A percentile compares a stretch with the other conserved stretches of the same genome.
Evolutionary conservation across 2,329 filamentous ascomycete genomes (phyloP).

Genomic region (Arthroderma sp.): DNA sequence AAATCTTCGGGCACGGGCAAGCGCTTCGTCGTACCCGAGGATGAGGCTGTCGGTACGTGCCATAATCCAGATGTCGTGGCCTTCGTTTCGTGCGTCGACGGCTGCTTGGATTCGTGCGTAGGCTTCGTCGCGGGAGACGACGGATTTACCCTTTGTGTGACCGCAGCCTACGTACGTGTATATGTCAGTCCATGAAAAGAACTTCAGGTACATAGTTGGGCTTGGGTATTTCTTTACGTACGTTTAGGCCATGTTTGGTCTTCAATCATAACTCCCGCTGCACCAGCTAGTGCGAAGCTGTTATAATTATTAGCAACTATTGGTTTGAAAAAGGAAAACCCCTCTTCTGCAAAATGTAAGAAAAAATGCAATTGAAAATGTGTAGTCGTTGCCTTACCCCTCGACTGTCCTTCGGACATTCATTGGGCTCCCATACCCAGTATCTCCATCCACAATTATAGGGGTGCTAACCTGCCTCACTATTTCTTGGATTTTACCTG

Average conservation of each 20-base stretch:
- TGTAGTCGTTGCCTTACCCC: constrained; percentile 16
- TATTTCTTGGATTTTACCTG: constrained; percentile 33
- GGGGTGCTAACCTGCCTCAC: constrained; percentile 27
- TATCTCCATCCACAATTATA: constrained; percentile 36
- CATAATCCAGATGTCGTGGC: constrained; percentile 34
- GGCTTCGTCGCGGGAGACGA: constrained; percentile 34
- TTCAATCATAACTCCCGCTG: constrained; percentile 32
- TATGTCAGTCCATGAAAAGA: background rate
- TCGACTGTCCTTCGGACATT: constrained; percentile 36
- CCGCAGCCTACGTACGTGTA: constrained; percentile 26
- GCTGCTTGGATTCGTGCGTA: constrained; percentile 36
- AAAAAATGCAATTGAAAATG: background rate
- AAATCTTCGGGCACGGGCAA: constrained; percentile 29
- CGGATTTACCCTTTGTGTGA: constrained; percentile 35
- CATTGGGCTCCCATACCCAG: constrained; percentile 37
- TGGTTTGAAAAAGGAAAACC: too few relatives aligned
- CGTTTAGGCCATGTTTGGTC: constrained; percentile 39
- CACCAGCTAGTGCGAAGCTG: constrained; percentile 24
- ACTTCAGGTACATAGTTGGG: background rate
- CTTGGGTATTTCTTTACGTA: constrained; percentile 13
- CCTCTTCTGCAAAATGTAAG: background rate
- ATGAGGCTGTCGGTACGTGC: constrained; percentile 34
- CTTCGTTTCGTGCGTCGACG: constrained; percentile 33
- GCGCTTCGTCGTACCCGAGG: constrained; percentile 34
- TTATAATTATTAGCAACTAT: background rate